A percentile compares a stretch with the other conserved stretches of the same genome.
These are phyloP conservation scores for Fusarium sterilihyphosum DNA, from an alignment of 2,329 filamentous ascomycete species.

Conservation along the genomic window DNA sequence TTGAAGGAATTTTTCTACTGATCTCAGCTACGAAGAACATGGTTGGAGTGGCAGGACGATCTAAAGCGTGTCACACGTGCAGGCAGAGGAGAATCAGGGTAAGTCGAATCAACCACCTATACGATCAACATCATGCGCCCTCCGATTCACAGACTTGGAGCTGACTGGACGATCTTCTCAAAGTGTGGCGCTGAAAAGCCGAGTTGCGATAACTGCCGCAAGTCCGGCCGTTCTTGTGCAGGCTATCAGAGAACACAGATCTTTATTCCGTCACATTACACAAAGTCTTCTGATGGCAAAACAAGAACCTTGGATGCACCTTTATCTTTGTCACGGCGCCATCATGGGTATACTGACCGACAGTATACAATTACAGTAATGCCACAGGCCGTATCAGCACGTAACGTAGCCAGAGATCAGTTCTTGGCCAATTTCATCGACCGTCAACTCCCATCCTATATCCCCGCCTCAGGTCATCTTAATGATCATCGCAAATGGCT, in stretches of 20 bases:
- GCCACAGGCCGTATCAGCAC: accelerated
- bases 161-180: not conserved
- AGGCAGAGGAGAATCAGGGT: not conserved
- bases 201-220: not conserved
- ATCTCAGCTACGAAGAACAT: not conserved
- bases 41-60: not conserved
- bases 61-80: not conserved
- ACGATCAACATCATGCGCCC: too few relatives aligned
- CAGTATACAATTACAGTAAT: accelerated
- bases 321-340: accelerated
- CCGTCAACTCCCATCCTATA: not conserved
- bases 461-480: not conserved
- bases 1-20: accelerated
- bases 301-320: accelerated
- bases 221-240: not conserved
- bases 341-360: accelerated
- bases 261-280: not conserved
- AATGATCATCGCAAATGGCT: not conserved
- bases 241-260: not conserved
- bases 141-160: not conserved
- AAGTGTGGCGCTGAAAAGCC: not conserved
- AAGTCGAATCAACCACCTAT: not conserved
- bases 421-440: not conserved
- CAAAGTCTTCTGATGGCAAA: accelerated
- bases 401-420: not conserved